phyloP scores from a whole-genome alignment of 495 filamentous ascomycete species.

The Talaromyces stipitatus region DNA sequence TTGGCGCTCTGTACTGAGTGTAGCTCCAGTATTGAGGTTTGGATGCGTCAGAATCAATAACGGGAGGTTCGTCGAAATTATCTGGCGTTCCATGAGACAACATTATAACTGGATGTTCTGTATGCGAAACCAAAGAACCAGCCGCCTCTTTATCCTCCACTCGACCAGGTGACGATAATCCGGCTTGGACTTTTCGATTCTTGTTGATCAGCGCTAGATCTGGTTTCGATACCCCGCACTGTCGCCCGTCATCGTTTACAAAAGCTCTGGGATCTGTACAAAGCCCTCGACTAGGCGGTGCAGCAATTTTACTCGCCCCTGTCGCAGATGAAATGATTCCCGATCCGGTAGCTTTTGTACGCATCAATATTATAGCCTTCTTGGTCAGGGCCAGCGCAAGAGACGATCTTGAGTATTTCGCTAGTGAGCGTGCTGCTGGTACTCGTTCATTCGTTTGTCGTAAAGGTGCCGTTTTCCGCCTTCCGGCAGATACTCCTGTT shows the following conservation, averaged over 20 bases:
- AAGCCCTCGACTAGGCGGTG: not conserved
- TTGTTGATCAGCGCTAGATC: not conserved
- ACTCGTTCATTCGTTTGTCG: not conserved
- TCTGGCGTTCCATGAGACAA: not conserved
- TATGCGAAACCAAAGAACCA: not conserved
- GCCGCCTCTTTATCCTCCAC: not conserved
- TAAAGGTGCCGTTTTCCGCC: not conserved
- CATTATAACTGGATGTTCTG: not conserved
- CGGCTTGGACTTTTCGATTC: not conserved
- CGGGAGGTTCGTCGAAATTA: not conserved
- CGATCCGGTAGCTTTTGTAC: too few species aligned
- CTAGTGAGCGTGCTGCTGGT: not conserved
- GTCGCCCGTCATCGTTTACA: not conserved
- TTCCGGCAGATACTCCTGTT: not conserved
- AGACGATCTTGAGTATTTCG: too few species aligned
- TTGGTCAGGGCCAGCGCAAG: too few species aligned
- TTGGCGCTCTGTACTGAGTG: constrained; percentile 47
- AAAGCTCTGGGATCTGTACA: not conserved
- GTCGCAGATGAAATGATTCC: not conserved
- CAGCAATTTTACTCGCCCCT: not conserved
- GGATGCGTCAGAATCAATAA: not conserved
- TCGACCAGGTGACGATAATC: too few species aligned
- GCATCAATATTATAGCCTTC: too few species aligned
- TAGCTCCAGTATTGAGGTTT: constrained; percentile 56
- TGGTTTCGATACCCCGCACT: not conserved